Conservation (phyloP, 495 filamentous ascomycete genomes). For the Schizothecium vesticola region DNA sequence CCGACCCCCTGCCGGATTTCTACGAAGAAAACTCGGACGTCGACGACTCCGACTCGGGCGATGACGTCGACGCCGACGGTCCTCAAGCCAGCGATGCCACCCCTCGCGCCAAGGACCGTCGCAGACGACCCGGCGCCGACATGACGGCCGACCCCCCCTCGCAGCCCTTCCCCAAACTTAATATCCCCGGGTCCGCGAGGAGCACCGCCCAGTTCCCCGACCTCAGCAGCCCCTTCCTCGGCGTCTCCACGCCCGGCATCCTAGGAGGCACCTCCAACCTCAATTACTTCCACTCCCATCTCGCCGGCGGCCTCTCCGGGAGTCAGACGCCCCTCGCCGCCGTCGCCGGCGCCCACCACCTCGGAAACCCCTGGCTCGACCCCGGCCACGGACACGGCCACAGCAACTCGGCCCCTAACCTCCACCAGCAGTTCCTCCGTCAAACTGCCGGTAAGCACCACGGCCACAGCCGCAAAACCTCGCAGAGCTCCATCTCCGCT, state of each 20-base stretch:
- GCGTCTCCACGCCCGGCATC: slow-evolving; percentile 68
- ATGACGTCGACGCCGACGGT: slow-evolving; percentile 30
- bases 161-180: slow-evolving; percentile 32
- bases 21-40: slow-evolving; percentile 73
- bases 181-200: slow-evolving; percentile 24
- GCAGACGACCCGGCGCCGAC: slow-evolving; percentile 29
- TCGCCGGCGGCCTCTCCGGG: slow-evolving; percentile 73
- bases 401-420: slow-evolving; percentile 27
- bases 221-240: slow-evolving; percentile 58
- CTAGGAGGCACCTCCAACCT: slow-evolving; percentile 83
- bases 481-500: slow-evolving; percentile 41
- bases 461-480: slow-evolving; percentile 38
- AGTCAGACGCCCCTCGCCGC: slow-evolving; percentile 82
- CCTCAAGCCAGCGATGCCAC: slow-evolving; percentile 34
- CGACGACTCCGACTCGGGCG: slow-evolving; percentile 33
- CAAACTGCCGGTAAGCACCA: slow-evolving; percentile 5
- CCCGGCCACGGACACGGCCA: slow-evolving; percentile 24
- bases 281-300: slow-evolving; percentile 83
- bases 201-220: slow-evolving; percentile 41
- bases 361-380: slow-evolving; percentile 38
- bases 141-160: slow-evolving; percentile 1
- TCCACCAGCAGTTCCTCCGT: slow-evolving; percentile 16
- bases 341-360: slow-evolving; percentile 61
- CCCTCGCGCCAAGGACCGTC: slow-evolving; percentile 32
- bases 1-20: slow-evolving; percentile 91